Evolutionary conservation across 176 grass and related monocot genomes (phyloP), one percentile per base, ranked within the genome.

Genomic region (Canna indica): DNA sequence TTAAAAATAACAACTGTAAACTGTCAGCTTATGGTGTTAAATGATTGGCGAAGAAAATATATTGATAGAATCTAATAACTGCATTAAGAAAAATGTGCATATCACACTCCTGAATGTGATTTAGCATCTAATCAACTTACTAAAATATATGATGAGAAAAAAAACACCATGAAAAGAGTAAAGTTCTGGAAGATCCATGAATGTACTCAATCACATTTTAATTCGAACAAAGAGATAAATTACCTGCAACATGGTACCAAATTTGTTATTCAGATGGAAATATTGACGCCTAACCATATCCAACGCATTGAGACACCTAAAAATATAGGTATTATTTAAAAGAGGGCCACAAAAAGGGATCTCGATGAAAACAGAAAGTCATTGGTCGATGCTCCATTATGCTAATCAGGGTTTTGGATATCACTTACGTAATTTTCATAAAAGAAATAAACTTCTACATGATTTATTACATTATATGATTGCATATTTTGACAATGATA

Each of bases 211-310:
- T 54, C 17, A n/a, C 50, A 54, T 54, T 54, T 54, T 54, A 1
- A 44, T 6, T 25, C 59, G 68, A 57, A 48, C 29, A 16, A n/a
- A 13, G 20, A 24, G 71, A 35, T 13, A 32, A 50, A 46, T 9
- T 83, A 95, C 91, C 91, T 95, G 87, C 72, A 95, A 70, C 91
- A 95, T 95, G 66, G 67, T 81, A 45, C 73, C 78, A 63, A 95
- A 87, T 69, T 88, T 90, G 75, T 71, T 87, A 35, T 70, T 71
- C 16, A 85, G 18, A 59, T 77, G 83, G 83, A 64, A 79, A 85
- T 84, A 95, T 70, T 95, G 84, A 75, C 56, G 81, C 73, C 71
- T 83, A 41, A 90, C 75, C 70, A 87, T 41, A 72, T 83, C 42
- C 74, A 90, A 74, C 31, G 82, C 77, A 74, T 68, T 80, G 28